A percentile compares a stretch with the other conserved stretches of the same genome.
Evolutionary conservation across 2,329 filamentous ascomycete genomes (phyloP).

Genomic region (Camptophora hylomeconis): DNA sequence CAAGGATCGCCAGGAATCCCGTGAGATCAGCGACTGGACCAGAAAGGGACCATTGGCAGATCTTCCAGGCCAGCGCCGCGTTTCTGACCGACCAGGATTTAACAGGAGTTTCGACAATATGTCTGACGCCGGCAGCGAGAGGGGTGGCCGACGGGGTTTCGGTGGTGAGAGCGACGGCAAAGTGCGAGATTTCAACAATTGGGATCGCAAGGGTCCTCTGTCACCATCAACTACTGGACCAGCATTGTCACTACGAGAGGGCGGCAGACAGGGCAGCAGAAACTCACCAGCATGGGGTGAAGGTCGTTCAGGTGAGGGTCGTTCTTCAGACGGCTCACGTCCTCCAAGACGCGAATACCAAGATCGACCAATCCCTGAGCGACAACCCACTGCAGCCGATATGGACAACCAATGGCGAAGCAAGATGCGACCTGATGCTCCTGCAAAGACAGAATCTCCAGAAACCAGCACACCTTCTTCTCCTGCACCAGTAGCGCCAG

Average conservation of each 20-base stretch:
- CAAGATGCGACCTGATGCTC: conserved; percentile 74
- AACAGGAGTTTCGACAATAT: conserved; percentile 41
- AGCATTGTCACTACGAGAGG: conserved; percentile 32
- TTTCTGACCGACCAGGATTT: conserved; percentile 41
- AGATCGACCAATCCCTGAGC: conserved; percentile 53
- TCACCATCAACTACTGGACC: conserved; percentile 36
- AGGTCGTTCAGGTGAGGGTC: conserved; percentile 49
- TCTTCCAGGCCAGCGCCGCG: conserved; percentile 46
- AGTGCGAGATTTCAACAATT: conserved; percentile 69
- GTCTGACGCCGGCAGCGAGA: conserved; percentile 48
- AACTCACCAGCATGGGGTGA: conserved; percentile 64
- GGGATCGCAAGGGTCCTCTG: conserved; percentile 89
- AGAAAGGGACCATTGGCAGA: conserved; percentile 82
- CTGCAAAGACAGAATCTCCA: conserved; percentile 48
- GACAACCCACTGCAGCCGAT: conserved; percentile 74
- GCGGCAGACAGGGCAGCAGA: conserved; percentile 45
- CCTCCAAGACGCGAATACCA: conserved; percentile 67
- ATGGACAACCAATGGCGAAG: conserved; percentile 86
- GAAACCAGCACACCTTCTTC: conserved; percentile 66
- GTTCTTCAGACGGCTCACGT: conserved; percentile 61
- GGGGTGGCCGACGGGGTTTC: conserved; percentile 55
- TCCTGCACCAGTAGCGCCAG: conserved; percentile 51
- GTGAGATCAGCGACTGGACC: conserved; percentile 82
- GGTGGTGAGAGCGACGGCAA: conserved; percentile 60
- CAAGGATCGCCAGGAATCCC: conserved; percentile 69